Conservation (phyloP, 108 stramenopile genomes). For the Seminavis robusta region DNA sequence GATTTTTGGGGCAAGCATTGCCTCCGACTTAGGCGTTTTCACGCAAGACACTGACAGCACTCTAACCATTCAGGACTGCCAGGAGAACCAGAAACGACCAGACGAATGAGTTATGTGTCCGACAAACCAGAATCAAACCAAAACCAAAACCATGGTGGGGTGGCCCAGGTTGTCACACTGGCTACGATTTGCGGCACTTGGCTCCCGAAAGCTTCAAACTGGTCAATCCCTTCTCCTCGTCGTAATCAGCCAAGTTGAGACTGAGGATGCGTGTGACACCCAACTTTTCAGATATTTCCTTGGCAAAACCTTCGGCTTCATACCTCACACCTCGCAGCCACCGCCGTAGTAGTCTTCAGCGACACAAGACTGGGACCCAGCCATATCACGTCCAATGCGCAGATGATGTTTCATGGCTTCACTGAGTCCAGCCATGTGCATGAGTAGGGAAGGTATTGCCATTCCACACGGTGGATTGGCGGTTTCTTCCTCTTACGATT, state of each 20-base stretch:
- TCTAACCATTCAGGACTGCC: slow-evolving; percentile 99
- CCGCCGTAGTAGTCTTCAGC: slow-evolving; percentile 99
- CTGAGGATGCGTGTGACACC: slow-evolving; percentile 92
- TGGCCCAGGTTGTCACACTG: too few relatives aligned
- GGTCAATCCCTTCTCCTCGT: slow-evolving; percentile 83
- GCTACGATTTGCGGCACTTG: slow-evolving; percentile 99
- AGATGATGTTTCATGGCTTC: slow-evolving; percentile 99
- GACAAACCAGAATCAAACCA: too few relatives aligned
- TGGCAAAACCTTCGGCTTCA: slow-evolving; percentile 96
- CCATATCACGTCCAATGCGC: slow-evolving; percentile 99
- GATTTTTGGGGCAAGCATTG: too few relatives aligned
- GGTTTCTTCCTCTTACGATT: slow-evolving; percentile 93
- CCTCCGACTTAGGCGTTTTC: slow-evolving; percentile 80
- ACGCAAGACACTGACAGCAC: slow-evolving; percentile 92
- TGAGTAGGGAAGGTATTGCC: slow-evolving; percentile 99
- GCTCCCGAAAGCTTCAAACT: slow-evolving; percentile 95
- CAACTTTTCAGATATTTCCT: slow-evolving; percentile 77
- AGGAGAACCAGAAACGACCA: too few relatives aligned
- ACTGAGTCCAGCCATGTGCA: slow-evolving; percentile 99
- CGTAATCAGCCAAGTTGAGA: slow-evolving; percentile 95
- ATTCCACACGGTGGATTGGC: slow-evolving; percentile 90
- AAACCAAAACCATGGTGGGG: too few relatives aligned
- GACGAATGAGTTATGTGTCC: too few relatives aligned
- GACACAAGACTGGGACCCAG: slow-evolving; percentile 94
- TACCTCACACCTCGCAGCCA: slow-evolving; percentile 97